These are phyloP conservation scores for Malus sylvestris DNA, from an alignment of 306 rosid species.

Conservation along the genomic window DNA sequence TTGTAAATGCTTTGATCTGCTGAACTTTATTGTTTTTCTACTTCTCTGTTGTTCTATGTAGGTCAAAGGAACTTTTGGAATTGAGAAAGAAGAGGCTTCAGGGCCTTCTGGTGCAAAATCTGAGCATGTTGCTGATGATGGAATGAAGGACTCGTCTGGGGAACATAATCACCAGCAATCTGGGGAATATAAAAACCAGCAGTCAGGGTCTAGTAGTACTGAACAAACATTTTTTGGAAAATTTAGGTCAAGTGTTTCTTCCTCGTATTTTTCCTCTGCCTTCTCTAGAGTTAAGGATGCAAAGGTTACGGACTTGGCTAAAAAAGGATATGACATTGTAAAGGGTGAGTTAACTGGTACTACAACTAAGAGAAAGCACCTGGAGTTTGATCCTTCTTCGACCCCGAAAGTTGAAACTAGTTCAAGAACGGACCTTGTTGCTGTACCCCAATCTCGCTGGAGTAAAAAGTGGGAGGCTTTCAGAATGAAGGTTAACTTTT, in stretches of 20 bases:
- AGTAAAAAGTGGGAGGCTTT: constrained; percentile 68
- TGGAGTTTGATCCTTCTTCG: constrained; percentile 36
- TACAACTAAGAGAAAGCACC: constrained; percentile 51
- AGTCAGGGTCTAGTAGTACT: constrained; percentile 34
- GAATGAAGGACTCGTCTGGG: constrained; percentile 24
- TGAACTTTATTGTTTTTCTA: constrained; percentile 8
- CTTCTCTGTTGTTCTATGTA: constrained; percentile 20
- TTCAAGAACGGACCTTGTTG: constrained; percentile 58
- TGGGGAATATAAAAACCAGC: constrained; percentile 39
- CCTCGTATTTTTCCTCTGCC: constrained; percentile 53
- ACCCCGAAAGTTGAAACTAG: constrained; percentile 54
- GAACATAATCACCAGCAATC: neutral
- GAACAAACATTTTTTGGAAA: constrained; percentile 63
- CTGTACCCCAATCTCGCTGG: constrained; percentile 71
- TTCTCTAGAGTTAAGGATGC: constrained; percentile 61
- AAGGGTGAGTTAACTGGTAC: constrained; percentile 70
- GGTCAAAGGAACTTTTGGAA: constrained; percentile 75
- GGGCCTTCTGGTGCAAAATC: constrained; percentile 45
- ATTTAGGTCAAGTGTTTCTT: constrained; percentile 59
- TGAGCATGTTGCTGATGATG: constrained; percentile 38
- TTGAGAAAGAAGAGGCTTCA: constrained; percentile 56
- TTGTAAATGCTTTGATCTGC: neutral
- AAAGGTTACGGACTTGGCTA: constrained; percentile 58
- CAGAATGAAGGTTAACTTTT: constrained; percentile 54
- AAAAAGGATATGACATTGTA: constrained; percentile 71